These are phyloP conservation scores for Asterochloris sp. DNA, from an alignment of 139 green algal species.

Conservation along the genomic window DNA sequence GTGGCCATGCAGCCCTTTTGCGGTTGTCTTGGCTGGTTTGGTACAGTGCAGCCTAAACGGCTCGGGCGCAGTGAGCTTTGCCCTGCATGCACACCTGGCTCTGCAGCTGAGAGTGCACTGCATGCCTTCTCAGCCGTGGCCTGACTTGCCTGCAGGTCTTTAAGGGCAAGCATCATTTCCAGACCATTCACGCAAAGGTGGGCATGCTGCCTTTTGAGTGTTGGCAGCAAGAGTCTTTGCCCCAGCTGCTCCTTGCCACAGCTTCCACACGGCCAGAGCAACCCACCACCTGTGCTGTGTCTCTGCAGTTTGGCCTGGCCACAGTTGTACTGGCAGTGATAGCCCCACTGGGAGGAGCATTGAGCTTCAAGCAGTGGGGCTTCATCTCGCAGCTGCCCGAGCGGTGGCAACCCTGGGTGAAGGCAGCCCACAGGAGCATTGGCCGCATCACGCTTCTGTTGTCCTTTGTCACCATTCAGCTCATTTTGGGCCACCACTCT, in stretches of 20 bases:
- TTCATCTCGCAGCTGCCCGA: slow-evolving; percentile 45
- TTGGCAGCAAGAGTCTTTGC: neutral
- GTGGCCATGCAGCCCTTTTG: too few species aligned
- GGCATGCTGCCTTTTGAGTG: neutral
- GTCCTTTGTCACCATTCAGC: too few species aligned
- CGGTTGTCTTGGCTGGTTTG: too few species aligned
- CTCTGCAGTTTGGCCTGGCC: slow-evolving; percentile 39
- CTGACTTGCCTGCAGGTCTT: neutral
- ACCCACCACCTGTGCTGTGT: neutral
- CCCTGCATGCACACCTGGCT: neutral
- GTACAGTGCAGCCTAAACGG: neutral
- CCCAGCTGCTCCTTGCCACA: neutral
- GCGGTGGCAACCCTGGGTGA: too few species aligned
- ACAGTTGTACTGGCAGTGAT: slow-evolving; percentile 38
- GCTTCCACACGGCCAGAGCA: neutral
- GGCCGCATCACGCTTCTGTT: too few species aligned
- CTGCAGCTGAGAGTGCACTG: too few species aligned
- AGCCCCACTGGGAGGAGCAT: slow-evolving; percentile 30
- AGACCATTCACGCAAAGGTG: slow-evolving; percentile 9
- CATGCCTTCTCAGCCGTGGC: neutral
- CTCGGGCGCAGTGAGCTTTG: neutral
- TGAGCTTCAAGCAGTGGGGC: slow-evolving; percentile 40
- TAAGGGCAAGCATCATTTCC: neutral
- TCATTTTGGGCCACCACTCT: too few species aligned
- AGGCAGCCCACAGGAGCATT: too few species aligned